A percentile compares a stretch with the other conserved stretches of the same genome.
Conservation (phyloP, 1,139 yeast genomes). For the Blastobotrys ciferrii region DNA sequence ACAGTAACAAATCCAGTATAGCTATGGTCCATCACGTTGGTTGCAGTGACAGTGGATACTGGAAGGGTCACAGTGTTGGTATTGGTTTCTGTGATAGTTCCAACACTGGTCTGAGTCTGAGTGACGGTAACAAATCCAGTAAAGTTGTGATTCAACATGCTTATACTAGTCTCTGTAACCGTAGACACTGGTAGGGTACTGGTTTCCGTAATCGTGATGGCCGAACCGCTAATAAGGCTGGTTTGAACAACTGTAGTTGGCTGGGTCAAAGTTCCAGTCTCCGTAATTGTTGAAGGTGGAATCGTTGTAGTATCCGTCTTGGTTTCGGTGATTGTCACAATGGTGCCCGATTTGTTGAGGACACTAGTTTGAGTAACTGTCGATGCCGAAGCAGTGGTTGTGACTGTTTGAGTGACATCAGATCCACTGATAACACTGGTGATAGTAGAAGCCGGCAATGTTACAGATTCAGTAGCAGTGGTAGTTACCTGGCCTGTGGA, state of each 20-base stretch:
- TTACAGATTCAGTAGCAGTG: neutral
- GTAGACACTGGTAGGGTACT: constrained; percentile 17
- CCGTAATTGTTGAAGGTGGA: constrained; percentile 18
- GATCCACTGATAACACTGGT: constrained; percentile 10
- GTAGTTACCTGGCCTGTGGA: too few species aligned
- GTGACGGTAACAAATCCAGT: constrained; percentile 9
- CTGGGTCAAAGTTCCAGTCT: too few species aligned
- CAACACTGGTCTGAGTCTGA: constrained; percentile 4
- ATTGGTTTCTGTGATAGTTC: constrained; percentile 14
- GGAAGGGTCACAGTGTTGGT: constrained; percentile 18
- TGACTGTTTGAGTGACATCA: constrained; percentile 16
- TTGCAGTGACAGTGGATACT: constrained; percentile 2
- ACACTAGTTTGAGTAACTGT: constrained; percentile 19
- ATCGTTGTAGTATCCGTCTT: constrained; percentile 17
- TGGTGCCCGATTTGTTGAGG: too few species aligned
- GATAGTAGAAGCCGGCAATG: constrained; percentile 13
- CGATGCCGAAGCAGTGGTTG: constrained; percentile 22
- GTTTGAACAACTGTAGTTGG: constrained; percentile 16
- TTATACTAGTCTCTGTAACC: constrained; percentile 14
- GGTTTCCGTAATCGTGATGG: constrained; percentile 19
- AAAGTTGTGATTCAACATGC: constrained; percentile 17
- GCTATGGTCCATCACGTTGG: neutral
- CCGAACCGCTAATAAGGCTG: constrained; percentile 18
- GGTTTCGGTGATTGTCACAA: constrained; percentile 15
- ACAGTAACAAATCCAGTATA: neutral